phyloP scores from a whole-genome alignment of 169 alveolate species.

The Plasmodium cynomolgi region DNA sequence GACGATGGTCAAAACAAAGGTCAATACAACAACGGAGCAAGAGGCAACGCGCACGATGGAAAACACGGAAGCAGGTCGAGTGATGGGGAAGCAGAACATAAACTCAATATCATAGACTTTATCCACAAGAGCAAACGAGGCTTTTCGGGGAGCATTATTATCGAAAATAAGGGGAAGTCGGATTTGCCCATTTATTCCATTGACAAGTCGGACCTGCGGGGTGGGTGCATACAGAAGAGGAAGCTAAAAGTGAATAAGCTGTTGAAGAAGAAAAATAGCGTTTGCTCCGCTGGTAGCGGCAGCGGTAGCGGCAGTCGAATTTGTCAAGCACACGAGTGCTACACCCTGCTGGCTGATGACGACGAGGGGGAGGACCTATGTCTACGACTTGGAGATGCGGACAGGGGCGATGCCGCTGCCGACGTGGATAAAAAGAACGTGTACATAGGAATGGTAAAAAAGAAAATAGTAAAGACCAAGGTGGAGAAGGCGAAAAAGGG shows the following conservation, averaged over 20 bases:
- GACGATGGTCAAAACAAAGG: background rate
- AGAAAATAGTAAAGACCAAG: background rate
- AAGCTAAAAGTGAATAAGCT: background rate
- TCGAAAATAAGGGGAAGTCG: conserved; percentile 6
- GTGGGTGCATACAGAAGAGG: background rate
- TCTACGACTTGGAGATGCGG: background rate
- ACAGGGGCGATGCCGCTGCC: background rate
- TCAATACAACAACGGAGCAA: background rate
- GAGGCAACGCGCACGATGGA: background rate
- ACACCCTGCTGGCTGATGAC: background rate
- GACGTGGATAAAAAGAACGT: background rate
- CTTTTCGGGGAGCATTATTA: conserved; percentile 6
- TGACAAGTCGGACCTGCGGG: conserved; percentile 8
- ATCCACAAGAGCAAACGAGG: background rate
- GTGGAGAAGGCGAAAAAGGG: background rate
- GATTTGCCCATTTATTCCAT: conserved; percentile 4
- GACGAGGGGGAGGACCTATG: background rate
- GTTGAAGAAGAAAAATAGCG: background rate
- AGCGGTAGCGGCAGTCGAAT: background rate
- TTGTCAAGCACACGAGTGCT: background rate
- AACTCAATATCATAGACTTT: background rate
- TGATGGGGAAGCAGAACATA: background rate
- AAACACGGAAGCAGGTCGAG: background rate
- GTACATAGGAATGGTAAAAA: background rate
- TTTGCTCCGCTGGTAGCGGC: background rate